These are phyloP conservation scores for Dendrobium officinale DNA, from an alignment of 106 monocot genomes.

Conservation along the genomic window DNA sequence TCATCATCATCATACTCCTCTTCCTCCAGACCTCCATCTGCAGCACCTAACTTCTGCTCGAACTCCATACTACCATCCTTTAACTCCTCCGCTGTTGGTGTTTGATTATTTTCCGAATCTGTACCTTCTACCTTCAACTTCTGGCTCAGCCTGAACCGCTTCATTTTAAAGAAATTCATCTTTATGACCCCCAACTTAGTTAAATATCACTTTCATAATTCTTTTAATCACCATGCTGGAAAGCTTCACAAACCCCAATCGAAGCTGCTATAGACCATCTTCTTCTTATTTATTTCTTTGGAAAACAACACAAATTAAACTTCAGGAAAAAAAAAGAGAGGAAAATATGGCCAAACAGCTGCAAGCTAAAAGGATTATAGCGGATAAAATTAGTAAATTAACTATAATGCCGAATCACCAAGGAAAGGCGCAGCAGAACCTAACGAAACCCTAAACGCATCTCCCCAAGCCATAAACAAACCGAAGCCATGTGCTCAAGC, in stretches of 20 bases:
- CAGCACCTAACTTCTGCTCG: conserved; percentile 7
- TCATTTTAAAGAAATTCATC: conserved; percentile 77
- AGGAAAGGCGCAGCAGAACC: not conserved
- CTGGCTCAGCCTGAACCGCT: conserved; percentile 18
- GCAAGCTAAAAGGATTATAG: not conserved
- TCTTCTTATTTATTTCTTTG: not conserved
- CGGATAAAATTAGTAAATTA: not conserved
- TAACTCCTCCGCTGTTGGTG: not conserved
- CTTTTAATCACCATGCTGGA: not conserved
- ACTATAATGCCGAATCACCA: not conserved
- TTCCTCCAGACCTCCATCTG: conserved; percentile 10
- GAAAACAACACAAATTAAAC: not conserved
- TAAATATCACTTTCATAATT: too few species aligned
- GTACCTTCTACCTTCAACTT: conserved; percentile 20
- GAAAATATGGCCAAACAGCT: not conserved
- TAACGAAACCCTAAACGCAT: not conserved
- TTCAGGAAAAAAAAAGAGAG: too few species aligned
- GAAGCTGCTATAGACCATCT: too few species aligned
- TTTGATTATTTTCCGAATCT: conserved; percentile 11
- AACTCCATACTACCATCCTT: conserved; percentile 17
- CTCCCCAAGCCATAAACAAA: not conserved
- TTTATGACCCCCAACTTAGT: not conserved
- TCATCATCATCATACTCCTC: conserved; percentile 61
- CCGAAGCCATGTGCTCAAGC: not conserved
- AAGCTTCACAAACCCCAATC: not conserved